Conservation (phyloP, 495 filamentous ascomycete genomes). For the Penicillium macrosclerotiorum region DNA sequence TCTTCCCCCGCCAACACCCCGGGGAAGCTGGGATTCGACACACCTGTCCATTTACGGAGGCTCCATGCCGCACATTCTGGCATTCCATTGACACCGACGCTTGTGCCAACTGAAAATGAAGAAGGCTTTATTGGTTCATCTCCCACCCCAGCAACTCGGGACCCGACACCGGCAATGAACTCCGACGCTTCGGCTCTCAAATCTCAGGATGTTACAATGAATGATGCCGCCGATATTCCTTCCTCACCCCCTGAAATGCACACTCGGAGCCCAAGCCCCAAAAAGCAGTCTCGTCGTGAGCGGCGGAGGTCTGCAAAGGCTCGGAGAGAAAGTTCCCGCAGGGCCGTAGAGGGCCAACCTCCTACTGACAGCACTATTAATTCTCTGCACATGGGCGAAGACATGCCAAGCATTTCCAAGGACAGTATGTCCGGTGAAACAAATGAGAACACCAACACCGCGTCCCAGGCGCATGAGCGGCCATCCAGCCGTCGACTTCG, state of each 20-base stretch:
- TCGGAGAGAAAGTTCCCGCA: conserved; percentile 12
- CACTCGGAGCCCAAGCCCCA: conserved; percentile 26
- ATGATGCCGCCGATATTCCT: conserved; percentile 28
- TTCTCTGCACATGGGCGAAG: conserved; percentile 1
- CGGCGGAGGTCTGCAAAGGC: conserved; percentile 16
- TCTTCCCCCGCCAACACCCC: conserved; percentile 46
- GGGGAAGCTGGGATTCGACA: conserved; percentile 35
- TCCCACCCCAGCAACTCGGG: conserved; percentile 65
- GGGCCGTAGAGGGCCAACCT: conserved; percentile 4
- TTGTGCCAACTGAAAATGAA: conserved; percentile 41
- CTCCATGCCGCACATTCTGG: conserved; percentile 23
- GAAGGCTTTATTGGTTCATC: conserved; percentile 76
- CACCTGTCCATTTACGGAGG: conserved; percentile 31
- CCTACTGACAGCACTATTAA: conserved; percentile 8
- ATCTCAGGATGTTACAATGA: conserved; percentile 14
- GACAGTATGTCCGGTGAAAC: conserved; percentile 2
- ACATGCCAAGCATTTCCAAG: neutral
- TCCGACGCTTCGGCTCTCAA: conserved; percentile 16
- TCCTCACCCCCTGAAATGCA: conserved; percentile 42
- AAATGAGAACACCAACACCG: conserved; percentile 8
- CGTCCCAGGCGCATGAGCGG: conserved; percentile 11
- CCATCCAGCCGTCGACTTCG: conserved; percentile 30
- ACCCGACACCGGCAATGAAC: conserved; percentile 25
- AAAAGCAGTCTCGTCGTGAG: conserved; percentile 13
- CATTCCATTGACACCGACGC: conserved; percentile 48